phyloP scores from a whole-genome alignment of 2,329 filamentous ascomycete genomes.

The Pestalotiopsis sp. region DNA sequence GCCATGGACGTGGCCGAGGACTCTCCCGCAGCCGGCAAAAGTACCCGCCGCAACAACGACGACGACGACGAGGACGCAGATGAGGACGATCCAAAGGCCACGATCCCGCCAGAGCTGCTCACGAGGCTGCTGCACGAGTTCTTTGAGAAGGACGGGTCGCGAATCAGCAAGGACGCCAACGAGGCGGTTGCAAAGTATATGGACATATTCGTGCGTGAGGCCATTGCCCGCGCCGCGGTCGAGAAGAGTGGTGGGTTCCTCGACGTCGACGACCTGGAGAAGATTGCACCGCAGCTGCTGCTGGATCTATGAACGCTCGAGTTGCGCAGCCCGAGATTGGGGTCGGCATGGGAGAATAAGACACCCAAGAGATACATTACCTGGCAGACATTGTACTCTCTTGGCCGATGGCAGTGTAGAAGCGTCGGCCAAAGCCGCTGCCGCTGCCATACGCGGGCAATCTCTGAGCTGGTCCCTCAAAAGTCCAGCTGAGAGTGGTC shows the following conservation, averaged over 20 bases:
- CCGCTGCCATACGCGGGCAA: too few species aligned
- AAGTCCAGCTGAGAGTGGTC: too few species aligned
- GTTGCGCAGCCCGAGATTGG: not conserved
- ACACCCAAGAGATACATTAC: too few species aligned
- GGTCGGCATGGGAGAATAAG: too few species aligned
- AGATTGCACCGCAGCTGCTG: slow-evolving; percentile 80
- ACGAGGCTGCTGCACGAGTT: slow-evolving; percentile 78
- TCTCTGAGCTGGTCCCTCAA: too few species aligned
- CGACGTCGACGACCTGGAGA: slow-evolving; percentile 90
- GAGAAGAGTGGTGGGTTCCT: slow-evolving; percentile 73
- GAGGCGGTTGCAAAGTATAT: slow-evolving; percentile 80
- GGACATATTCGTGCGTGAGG: slow-evolving; percentile 88
- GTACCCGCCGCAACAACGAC: slow-evolving; percentile 29
- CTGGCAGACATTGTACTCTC: too few species aligned
- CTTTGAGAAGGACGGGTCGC: slow-evolving; percentile 72
- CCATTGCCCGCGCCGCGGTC: slow-evolving; percentile 76
- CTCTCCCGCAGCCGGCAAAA: slow-evolving; percentile 23
- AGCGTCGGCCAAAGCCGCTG: too few species aligned
- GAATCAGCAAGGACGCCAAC: slow-evolving; percentile 78
- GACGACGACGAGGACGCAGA: slow-evolving; percentile 33
- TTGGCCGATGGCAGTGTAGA: too few species aligned
- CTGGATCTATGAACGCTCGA: slow-evolving; percentile 71
- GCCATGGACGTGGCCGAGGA: slow-evolving; percentile 17
- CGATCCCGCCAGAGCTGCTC: slow-evolving; percentile 74
- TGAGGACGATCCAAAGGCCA: slow-evolving; percentile 41